Evolutionary conservation across 2,329 filamentous ascomycete genomes (phyloP).

Genomic region (Fonsecaea pugnacius): DNA sequence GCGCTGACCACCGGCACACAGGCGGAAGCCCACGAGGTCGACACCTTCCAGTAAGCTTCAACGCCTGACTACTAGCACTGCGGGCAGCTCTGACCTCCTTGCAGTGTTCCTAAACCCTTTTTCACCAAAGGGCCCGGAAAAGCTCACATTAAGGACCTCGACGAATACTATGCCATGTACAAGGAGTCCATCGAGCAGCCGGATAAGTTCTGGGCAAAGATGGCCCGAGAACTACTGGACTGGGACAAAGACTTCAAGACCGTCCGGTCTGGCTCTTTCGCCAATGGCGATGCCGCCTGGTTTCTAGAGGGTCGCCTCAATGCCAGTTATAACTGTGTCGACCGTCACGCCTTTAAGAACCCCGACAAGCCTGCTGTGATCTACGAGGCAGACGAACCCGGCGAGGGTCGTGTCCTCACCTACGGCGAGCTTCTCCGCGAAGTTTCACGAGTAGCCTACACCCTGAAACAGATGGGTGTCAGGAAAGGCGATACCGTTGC

Average conservation of each 20-base stretch:
- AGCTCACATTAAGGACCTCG: conserved; percentile 63
- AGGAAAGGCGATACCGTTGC: conserved; percentile 97
- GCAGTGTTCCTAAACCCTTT: conserved; percentile 59
- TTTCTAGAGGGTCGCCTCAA: conserved; percentile 93
- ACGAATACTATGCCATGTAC: conserved; percentile 68
- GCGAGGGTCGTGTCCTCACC: conserved; percentile 84
- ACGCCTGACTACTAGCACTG: neutral
- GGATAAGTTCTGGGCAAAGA: conserved; percentile 83
- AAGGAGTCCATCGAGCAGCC: conserved; percentile 88
- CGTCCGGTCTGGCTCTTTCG: conserved; percentile 75
- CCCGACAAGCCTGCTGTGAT: conserved; percentile 94
- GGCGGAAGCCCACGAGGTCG: conserved; percentile 54
- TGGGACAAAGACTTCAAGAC: conserved; percentile 94
- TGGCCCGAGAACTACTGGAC: conserved; percentile 84
- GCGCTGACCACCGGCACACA: conserved; percentile 29
- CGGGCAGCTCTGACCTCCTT: conserved; percentile 19
- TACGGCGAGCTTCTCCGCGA: conserved; percentile 92
- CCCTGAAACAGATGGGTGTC: conserved; percentile 92
- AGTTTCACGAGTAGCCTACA: conserved; percentile 84
- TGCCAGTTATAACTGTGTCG: conserved; percentile 95
- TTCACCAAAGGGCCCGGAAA: conserved; percentile 63
- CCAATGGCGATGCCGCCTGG: conserved; percentile 85
- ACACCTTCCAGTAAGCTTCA: conserved; percentile 51
- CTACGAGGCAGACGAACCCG: conserved; percentile 94
- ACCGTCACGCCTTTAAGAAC: conserved; percentile 93